Percentiles rank a stretch among this genome's conserved stretches.
Evolutionary conservation across 1,139 yeast genomes (phyloP).

Genomic region (Blastobotrys arbuscula): DNA sequence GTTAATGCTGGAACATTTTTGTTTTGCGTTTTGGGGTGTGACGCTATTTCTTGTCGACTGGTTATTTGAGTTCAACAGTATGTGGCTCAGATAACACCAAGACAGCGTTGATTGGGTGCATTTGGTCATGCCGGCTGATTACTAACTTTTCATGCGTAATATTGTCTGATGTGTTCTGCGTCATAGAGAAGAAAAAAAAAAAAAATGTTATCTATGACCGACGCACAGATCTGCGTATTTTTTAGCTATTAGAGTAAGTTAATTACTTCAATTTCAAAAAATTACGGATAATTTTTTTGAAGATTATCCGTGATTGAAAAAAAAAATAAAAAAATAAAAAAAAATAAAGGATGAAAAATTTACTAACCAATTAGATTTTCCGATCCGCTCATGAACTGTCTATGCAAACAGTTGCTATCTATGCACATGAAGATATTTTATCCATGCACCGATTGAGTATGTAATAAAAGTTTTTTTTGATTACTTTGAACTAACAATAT

Average conservation of each 20-base stretch:
- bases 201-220: too few relatives aligned
- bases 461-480: constrained; percentile 15
- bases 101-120: background rate
- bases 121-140: background rate
- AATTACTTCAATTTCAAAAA: background rate
- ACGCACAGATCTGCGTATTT: background rate
- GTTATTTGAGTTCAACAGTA: too few relatives aligned
- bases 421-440: constrained; percentile 91
- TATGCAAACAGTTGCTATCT: constrained; percentile 96
- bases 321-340: too few relatives aligned
- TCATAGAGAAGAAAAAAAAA: too few relatives aligned
- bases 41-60: too few relatives aligned
- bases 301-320: background rate
- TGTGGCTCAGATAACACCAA: background rate
- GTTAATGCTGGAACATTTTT: too few relatives aligned
- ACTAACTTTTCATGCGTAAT: too few relatives aligned
- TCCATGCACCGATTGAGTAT: constrained; percentile 79
- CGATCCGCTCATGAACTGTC: constrained; percentile 97
- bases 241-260: constrained; percentile 24
- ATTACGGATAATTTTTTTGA: constrained; percentile 1
- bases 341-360: too few relatives aligned
- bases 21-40: too few relatives aligned
- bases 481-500: background rate
- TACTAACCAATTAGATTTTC: constrained; percentile 49
- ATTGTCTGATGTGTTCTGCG: too few relatives aligned